Percentiles rank a stretch among this genome's conserved stretches.
phyloP scores from a whole-genome alignment of 2,329 filamentous ascomycete species.

The Aciculosporium take region DNA sequence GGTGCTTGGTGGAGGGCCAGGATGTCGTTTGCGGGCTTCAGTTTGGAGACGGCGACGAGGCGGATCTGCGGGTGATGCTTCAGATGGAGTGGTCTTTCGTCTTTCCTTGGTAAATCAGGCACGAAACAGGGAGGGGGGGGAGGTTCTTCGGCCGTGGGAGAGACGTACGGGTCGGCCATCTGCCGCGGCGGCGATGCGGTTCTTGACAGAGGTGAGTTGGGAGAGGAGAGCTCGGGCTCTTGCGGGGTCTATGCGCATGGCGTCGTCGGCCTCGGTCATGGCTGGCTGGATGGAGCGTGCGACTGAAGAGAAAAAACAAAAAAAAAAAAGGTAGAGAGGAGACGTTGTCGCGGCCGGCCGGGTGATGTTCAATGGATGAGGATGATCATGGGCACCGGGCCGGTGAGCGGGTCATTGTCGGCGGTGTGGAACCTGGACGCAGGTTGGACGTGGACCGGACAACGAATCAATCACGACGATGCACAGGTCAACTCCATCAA shows the following conservation, averaged over 20 bases:
- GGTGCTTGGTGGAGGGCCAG: constrained; percentile 59
- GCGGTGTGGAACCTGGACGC: neutral
- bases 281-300: constrained; percentile 9
- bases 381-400: neutral
- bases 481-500: too few species aligned
- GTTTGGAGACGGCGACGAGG: constrained; percentile 87
- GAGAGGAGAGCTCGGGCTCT: constrained; percentile 48
- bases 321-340: neutral
- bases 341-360: too few species aligned
- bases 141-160: neutral
- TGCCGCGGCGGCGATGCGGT: constrained; percentile 40
- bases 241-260: constrained; percentile 49
- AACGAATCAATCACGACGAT: too few species aligned
- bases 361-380: neutral
- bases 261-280: constrained; percentile 31
- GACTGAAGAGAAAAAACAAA: neutral
- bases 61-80: constrained; percentile 41
- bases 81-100: neutral
- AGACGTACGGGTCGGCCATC: constrained; percentile 39
- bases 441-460: neutral
- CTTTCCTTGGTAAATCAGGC: neutral
- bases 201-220: constrained; percentile 46
- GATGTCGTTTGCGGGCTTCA: constrained; percentile 87
- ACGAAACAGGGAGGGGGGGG: neutral
- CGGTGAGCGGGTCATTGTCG: constrained; percentile 6